Evolutionary conservation across 179 eudicot genomes (phyloP).

Genomic region (Drosera spatulata): DNA sequence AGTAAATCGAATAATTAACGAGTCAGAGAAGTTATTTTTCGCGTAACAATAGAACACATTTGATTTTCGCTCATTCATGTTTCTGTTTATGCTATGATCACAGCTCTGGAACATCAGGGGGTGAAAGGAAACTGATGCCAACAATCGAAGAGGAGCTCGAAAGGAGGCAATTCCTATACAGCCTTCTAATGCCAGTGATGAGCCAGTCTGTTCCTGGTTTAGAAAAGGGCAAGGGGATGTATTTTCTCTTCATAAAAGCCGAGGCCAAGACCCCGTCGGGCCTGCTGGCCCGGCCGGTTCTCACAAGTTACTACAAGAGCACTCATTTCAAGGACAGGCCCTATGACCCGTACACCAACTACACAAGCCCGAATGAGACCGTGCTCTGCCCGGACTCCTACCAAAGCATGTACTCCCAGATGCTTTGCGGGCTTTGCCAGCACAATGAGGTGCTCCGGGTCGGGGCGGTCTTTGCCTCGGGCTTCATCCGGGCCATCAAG

Average conservation of each 20-base stretch:
- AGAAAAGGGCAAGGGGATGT: constrained; percentile 47
- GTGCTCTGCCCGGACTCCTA: constrained; percentile 62
- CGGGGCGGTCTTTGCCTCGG: constrained; percentile 72
- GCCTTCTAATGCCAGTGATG: constrained; percentile 72
- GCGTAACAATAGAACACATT: too few species aligned
- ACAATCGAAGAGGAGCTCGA: constrained; percentile 60
- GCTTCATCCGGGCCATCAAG: constrained; percentile 64
- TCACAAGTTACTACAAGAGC: too few species aligned
- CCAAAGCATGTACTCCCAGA: constrained; percentile 81
- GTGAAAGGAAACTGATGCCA: constrained; percentile 76
- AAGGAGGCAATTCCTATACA: constrained; percentile 47
- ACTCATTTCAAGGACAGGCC: too few species aligned
- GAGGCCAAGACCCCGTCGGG: constrained; percentile 77
- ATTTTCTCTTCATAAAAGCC: constrained; percentile 26
- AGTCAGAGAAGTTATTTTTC: too few species aligned
- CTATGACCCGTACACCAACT: too few species aligned
- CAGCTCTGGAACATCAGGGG: constrained; percentile 72
- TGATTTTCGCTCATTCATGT: too few species aligned
- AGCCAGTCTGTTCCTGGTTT: constrained; percentile 51
- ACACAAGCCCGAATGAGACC: constrained; percentile 62
- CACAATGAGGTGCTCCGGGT: constrained; percentile 50
- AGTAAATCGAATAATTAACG: too few species aligned
- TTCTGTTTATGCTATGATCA: too few species aligned
- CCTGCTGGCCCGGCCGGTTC: constrained; percentile 57
- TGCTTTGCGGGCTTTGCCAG: constrained; percentile 59